Evolutionary conservation across 2,329 filamentous ascomycete genomes (phyloP).

Genomic region (Chaetothyriales sp.): DNA sequence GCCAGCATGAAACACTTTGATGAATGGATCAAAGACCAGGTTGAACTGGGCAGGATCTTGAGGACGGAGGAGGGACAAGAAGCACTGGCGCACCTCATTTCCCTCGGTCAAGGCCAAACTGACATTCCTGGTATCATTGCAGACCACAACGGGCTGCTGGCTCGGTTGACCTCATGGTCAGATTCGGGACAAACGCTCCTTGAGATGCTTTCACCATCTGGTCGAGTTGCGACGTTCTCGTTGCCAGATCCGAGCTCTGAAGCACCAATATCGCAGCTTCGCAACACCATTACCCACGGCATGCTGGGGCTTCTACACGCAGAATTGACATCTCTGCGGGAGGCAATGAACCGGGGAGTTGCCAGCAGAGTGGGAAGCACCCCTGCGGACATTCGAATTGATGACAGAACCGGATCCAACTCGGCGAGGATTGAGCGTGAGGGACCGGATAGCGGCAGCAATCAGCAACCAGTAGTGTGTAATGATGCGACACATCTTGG

Average conservation of each 20-base stretch:
- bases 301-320: neutral
- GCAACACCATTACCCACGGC: neutral
- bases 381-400: too few relatives aligned
- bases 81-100: neutral
- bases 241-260: neutral
- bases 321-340: neutral
- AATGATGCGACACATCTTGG: neutral
- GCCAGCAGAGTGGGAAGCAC: neutral
- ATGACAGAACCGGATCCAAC: neutral
- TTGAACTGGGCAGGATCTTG: neutral
- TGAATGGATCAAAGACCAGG: neutral
- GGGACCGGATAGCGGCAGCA: neutral
- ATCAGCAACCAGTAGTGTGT: neutral
- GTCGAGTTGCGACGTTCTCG: neutral
- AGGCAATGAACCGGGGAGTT: neutral
- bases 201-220: neutral
- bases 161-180: neutral
- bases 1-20: neutral
- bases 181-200: neutral
- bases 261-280: neutral
- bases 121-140: neutral
- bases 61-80: neutral
- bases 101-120: neutral
- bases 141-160: neutral
- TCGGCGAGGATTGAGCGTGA: neutral